Percentiles rank a stretch among this genome's conserved stretches.
Evolutionary conservation across 345 rosid species (phyloP).

Genomic region (Eucalyptus polyanthemos): DNA sequence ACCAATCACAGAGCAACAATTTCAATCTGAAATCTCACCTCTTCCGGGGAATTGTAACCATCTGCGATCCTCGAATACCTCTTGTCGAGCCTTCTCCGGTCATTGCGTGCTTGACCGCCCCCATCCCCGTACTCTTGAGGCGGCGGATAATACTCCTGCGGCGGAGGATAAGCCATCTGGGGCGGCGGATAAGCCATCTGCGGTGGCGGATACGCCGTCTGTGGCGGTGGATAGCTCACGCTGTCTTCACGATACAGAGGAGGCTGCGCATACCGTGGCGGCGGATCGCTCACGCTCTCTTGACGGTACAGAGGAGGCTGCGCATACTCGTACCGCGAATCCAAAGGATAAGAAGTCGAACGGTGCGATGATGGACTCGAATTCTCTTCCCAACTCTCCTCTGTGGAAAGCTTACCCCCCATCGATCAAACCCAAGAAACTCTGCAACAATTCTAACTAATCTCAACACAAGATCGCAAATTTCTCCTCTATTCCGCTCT

Average conservation of each 20-base stretch:
- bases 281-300: constrained; percentile 2
- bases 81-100: constrained; percentile 47
- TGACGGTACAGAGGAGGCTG: constrained; percentile 22
- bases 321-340: constrained; percentile 7
- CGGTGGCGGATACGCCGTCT: neutral
- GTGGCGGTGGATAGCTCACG: neutral
- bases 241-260: constrained; percentile 26
- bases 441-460: neutral
- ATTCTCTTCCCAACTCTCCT: constrained; percentile 21
- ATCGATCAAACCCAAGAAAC: constrained; percentile 6
- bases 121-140: neutral
- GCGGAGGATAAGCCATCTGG: neutral
- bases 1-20: neutral
- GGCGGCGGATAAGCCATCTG: neutral
- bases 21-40: constrained; percentile 28
- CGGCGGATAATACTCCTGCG: neutral
- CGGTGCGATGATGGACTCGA: neutral
- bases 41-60: constrained; percentile 56
- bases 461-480: neutral
- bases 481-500: neutral
- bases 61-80: constrained; percentile 69
- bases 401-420: constrained; percentile 63
- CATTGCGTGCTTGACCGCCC: neutral
- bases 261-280: constrained; percentile 11
- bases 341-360: constrained; percentile 31